Conservation (phyloP, 371 early-diverging fungal species). For the Apophysomyces elegans region DNA sequence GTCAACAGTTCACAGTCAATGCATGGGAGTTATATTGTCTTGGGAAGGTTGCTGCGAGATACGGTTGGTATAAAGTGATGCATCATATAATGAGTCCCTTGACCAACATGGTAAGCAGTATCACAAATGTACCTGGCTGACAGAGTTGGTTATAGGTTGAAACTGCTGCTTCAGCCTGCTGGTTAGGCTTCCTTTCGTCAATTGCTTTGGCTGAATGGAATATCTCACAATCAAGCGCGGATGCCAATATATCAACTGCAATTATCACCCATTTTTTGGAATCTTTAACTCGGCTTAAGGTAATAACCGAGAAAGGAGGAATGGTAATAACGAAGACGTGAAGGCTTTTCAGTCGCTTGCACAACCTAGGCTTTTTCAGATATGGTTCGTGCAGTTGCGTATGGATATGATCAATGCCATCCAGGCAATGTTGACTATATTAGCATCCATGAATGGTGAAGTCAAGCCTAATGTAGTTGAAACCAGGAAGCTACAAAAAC, state of each 20-base stretch:
- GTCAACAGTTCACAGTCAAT: slow-evolving; percentile 22
- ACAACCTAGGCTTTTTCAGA: slow-evolving; percentile 24
- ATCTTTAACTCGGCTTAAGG: slow-evolving; percentile 26
- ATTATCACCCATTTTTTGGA: slow-evolving; percentile 22
- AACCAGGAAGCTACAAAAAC: background rate
- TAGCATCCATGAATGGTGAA: slow-evolving; percentile 5
- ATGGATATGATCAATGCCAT: slow-evolving; percentile 38
- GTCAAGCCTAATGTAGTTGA: background rate
- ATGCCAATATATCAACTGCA: background rate
- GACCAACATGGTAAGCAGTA: slow-evolving; percentile 23
- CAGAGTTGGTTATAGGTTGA: slow-evolving; percentile 21
- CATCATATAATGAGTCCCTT: slow-evolving; percentile 25
- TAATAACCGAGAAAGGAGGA: background rate
- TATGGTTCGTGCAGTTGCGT: slow-evolving; percentile 40
- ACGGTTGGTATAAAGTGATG: slow-evolving; percentile 44
- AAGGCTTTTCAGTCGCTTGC: slow-evolving; percentile 38
- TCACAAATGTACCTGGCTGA: background rate
- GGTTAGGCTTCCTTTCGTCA: slow-evolving; percentile 33
- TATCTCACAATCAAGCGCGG: background rate
- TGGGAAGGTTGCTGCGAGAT: slow-evolving; percentile 39
- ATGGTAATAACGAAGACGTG: background rate
- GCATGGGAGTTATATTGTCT: slow-evolving; percentile 41
- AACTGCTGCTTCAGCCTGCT: slow-evolving; percentile 34
- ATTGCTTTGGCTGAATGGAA: slow-evolving; percentile 36
- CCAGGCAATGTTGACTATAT: slow-evolving; percentile 17